These are phyloP conservation scores for Angomonas deanei DNA, from an alignment of 208 protist species.

Conservation along the genomic window DNA sequence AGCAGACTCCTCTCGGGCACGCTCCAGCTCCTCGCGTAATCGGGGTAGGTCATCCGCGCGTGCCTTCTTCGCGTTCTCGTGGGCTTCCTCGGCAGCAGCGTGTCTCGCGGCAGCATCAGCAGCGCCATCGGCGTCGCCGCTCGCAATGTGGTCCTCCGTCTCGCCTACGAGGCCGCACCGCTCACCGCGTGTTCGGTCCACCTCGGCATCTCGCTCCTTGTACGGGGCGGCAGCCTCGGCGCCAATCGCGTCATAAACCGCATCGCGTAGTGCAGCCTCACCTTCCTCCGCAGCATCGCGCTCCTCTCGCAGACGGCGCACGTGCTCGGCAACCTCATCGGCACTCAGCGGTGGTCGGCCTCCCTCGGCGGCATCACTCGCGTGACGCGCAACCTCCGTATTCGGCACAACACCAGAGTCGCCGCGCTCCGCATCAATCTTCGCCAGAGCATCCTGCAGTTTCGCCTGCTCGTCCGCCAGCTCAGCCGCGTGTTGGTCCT, in stretches of 20 bases:
- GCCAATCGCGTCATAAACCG: not conserved
- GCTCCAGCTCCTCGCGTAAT: not conserved
- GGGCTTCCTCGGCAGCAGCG: not conserved
- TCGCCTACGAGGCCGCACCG: not conserved
- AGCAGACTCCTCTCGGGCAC: not conserved
- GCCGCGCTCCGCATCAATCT: not conserved
- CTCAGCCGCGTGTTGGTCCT: constrained; percentile 10
- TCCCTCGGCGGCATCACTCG: not conserved
- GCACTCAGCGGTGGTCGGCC: not conserved
- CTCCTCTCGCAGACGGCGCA: not conserved
- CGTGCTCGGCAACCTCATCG: not conserved
- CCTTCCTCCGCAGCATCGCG: not conserved
- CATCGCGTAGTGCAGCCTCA: not conserved
- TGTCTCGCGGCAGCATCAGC: not conserved
- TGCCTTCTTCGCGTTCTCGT: not conserved
- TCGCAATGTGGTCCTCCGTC: not conserved
- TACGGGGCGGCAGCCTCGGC: not conserved
- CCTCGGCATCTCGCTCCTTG: not conserved
- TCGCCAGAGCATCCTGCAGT: not conserved
- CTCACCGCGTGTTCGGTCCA: not conserved
- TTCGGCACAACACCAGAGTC: not conserved
- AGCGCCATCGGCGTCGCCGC: not conserved
- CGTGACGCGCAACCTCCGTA: not conserved
- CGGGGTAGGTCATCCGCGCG: not conserved
- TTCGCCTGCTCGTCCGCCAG: not conserved